Evolutionary conservation across 1,284 basidiomycete genomes (phyloP), one percentile per base, ranked within the genome.

Genomic region (Moesziomyces antarcticus): DNA sequence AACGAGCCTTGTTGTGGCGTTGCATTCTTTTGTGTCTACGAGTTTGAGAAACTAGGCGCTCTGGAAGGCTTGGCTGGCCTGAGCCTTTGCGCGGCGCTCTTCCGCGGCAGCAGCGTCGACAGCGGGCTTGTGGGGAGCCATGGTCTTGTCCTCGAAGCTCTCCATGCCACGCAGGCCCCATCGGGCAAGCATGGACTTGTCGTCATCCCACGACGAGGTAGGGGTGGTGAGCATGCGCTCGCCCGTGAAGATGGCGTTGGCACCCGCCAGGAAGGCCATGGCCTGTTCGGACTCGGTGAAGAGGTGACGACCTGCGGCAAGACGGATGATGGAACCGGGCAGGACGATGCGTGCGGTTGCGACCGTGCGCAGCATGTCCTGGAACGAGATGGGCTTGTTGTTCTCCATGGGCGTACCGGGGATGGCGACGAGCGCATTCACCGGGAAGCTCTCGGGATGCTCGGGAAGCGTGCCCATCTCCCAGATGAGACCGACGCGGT

Each of bases 181-280:
- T 60, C 94, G 89, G 8, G 85, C 87, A 88, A 98, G 92, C 93
- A 98, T 94, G 11, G 90, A 88, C 85, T 96, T 96, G 86, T 99
- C 96, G 88, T 94, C 81, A 62, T 85, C 85, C 86, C 86, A 86
- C 30, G 83, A 83, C 13, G 79, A 83, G 0, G 85, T 86, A 91
- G 96, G 95, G 14, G 96, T 98, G 7, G 96, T 99, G 72, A 99
- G 85, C 96, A 98, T 98, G 80, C 91, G 88, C 83, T 98, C 94
- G 44, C 96, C 96, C 20, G 96, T 99, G 84, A 99, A 99, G 73
- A 98, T 92, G 42, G 96, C 96, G 82, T 99, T 99, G 49, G 96
- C 96, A 50, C 96, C 96, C 6, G 96, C 94, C 90, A 98, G 92
- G 86, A 98, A 99, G 81, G 93, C 94, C 92, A 99, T 95, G 14